Base-by-base conservation (phyloP, 140 eudicot genomes). In the Erigeron philadelphicus region DNA sequence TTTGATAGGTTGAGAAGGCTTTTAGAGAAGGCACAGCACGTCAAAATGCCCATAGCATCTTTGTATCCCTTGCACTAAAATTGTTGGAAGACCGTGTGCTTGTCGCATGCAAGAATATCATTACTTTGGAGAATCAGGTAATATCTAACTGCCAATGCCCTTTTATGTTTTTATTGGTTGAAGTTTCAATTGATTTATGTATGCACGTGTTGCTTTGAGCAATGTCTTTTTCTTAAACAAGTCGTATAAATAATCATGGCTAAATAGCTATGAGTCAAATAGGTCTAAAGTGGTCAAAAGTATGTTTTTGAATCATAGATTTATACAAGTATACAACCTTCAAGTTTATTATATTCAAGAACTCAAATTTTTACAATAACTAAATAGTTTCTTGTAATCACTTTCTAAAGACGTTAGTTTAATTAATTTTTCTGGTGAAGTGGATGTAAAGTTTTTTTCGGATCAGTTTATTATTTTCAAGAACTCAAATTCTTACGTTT, bases 1-100 rank as follows among this genome's bases (percentile, higher is more conserved):
- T 62, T 45, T 66, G 25, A 41, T 89, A 91, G 97, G 98, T 93
- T 76, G 96, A 88, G 79, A 93, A 93, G 80, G 96, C 98, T 61
- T 89, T 88, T 63, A 89, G 98, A 73, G 98, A 93, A 83, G 98
- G 96, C 55, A 93, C 98, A 12, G 90, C 96, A 8, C 92, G 96
- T 54, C 98, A 88, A 84, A 92, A 92, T 85, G 96, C 98, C 10
- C 98, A 92, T 82, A 88, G 90, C 85, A 88, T 88, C 31, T 92
- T 92, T 79, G 98, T 92, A 53, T 88, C 93, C 63, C 93, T 92
- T 72, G 92, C 93, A 38, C 58, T 92, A 49, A 88, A 92, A 76
- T 77, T 92, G 77, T 71, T 92, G 77, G 96, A 92, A 80, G 90
- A 88, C 66, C 93, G 95, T 59, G 85, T 92, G 4, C 96, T 85